These are phyloP conservation scores for Debaryomyces fabryi DNA, from an alignment of 1,139 yeast species.

Conservation along the genomic window DNA sequence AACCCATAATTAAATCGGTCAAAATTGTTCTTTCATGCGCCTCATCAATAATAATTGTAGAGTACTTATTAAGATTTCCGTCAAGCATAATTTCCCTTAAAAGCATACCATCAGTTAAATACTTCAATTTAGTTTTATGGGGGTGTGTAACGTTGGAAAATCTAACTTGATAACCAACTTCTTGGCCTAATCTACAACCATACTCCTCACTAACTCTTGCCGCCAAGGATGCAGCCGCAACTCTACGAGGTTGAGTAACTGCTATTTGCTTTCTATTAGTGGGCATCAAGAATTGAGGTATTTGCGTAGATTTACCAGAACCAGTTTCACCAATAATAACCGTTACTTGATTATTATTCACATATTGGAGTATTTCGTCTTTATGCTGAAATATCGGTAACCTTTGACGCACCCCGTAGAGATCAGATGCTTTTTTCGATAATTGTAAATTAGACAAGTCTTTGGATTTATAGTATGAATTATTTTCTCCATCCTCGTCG, in stretches of 20 bases:
- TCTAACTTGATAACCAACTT: constrained; percentile 94
- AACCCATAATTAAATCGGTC: constrained; percentile 88
- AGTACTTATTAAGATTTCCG: constrained; percentile 61
- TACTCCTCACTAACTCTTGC: constrained; percentile 89
- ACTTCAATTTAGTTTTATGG: constrained; percentile 67
- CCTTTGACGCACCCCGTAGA: constrained; percentile 55
- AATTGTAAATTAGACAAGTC: constrained; percentile 23
- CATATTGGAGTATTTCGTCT: constrained; percentile 59
- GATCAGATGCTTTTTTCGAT: constrained; percentile 44
- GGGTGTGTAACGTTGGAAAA: constrained; percentile 52
- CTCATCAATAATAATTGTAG: constrained; percentile 87
- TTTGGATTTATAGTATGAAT: constrained; percentile 15
- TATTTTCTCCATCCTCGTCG: constrained; percentile 31
- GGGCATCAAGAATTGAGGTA: constrained; percentile 83
- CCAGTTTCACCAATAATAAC: constrained; percentile 96
- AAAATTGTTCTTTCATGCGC: constrained; percentile 96
- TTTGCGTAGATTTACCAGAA: constrained; percentile 97
- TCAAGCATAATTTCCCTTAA: constrained; percentile 87
- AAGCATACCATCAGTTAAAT: constrained; percentile 96
- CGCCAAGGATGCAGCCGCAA: constrained; percentile 94
- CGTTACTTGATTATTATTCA: constrained; percentile 64
- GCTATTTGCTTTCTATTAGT: constrained; percentile 63
- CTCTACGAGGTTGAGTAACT: constrained; percentile 96
- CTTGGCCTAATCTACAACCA: constrained; percentile 74
- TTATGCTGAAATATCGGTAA: constrained; percentile 80